phyloP scores from a whole-genome alignment of 768 basidiomycete species.

The Leccinum broughii region DNA sequence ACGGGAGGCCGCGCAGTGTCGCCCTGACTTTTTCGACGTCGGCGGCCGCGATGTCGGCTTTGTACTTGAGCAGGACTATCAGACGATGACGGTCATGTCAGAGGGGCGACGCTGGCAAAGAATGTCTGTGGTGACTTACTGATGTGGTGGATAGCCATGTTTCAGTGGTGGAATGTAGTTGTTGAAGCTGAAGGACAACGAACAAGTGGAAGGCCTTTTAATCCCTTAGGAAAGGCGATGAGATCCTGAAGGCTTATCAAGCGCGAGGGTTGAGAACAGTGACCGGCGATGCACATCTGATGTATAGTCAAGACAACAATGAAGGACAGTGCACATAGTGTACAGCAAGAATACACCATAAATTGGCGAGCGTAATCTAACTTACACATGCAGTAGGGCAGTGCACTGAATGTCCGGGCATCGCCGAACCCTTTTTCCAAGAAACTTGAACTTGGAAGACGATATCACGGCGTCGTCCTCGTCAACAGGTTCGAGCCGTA shows the following conservation, averaged over 20 bases:
- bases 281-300: background rate
- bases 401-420: too few species aligned
- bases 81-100: background rate
- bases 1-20: slow-evolving; percentile 16
- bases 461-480: background rate
- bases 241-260: background rate
- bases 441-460: background rate
- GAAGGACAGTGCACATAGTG: slow-evolving; percentile 6
- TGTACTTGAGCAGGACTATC: slow-evolving; percentile 27
- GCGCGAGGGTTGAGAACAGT: background rate
- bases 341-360: slow-evolving; percentile 5
- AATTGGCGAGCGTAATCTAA: too few species aligned
- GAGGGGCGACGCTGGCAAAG: background rate
- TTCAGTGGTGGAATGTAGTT: background rate
- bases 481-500: background rate
- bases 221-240: slow-evolving; percentile 3
- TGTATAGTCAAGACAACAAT: slow-evolving; percentile 11
- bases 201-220: background rate
- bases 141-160: slow-evolving; percentile 22
- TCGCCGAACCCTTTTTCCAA: too few species aligned
- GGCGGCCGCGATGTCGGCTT: slow-evolving; percentile 5
- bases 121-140: slow-evolving; percentile 13
- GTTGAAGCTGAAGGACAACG: background rate
- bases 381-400: too few species aligned
- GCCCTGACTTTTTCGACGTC: slow-evolving; percentile 3